These are phyloP conservation scores for Cymbidium sinense DNA, from an alignment of 106 monocot genomes.

Conservation along the genomic window DNA sequence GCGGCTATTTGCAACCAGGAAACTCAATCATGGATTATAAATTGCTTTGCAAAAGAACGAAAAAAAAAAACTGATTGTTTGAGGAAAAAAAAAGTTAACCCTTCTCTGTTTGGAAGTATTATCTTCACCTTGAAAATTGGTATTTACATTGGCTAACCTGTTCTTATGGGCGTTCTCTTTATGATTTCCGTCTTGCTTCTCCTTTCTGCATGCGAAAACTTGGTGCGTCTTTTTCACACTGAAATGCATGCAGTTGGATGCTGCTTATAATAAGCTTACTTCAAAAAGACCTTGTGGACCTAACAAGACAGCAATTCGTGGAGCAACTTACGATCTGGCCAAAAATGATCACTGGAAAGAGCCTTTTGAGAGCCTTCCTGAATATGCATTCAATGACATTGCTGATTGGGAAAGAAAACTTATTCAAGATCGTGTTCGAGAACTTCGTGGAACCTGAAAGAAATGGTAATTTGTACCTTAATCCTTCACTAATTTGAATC, in stretches of 20 bases:
- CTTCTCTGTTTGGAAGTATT: not conserved
- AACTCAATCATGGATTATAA: not conserved
- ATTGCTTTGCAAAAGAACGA: not conserved
- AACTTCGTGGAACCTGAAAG: conserved; percentile 39
- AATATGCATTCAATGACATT: conserved; percentile 53
- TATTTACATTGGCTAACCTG: too few species aligned
- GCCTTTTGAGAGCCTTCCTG: conserved; percentile 71
- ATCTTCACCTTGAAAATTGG: not conserved
- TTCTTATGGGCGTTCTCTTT: not conserved
- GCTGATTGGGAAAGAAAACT: conserved; percentile 62
- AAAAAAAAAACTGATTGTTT: not conserved
- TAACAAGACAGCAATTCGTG: conserved; percentile 63
- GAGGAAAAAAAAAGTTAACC: not conserved
- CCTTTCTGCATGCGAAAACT: not conserved
- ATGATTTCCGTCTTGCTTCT: not conserved
- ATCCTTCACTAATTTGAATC: not conserved
- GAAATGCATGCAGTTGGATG: conserved; percentile 52
- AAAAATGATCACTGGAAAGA: conserved; percentile 77
- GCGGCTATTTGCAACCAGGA: not conserved
- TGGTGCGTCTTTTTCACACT: not conserved
- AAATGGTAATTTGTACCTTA: not conserved
- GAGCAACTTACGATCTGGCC: conserved; percentile 80
- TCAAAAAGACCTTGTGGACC: conserved; percentile 80
- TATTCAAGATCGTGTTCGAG: conserved; percentile 58
- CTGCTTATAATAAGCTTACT: conserved; percentile 49